Evolutionary conservation across 176 grass and related monocot genomes (phyloP).

Genomic region (Guadua angustifolia): DNA sequence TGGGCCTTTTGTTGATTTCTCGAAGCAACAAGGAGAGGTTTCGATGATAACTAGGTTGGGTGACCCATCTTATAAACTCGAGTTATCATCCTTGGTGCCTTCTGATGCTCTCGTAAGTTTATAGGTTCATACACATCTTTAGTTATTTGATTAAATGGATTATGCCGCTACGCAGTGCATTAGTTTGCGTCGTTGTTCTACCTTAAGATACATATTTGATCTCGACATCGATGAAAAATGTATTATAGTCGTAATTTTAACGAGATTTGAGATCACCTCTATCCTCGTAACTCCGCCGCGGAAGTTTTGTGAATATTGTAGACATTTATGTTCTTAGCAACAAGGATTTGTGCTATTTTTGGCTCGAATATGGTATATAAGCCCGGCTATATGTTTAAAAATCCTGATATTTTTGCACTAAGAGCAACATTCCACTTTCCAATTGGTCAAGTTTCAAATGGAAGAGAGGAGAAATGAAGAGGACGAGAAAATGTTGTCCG

Average conservation of each 20-base stretch:
- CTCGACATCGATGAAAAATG: neutral
- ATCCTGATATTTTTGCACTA: too few relatives aligned
- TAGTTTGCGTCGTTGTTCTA: neutral
- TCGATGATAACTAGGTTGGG: conserved; percentile 68
- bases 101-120: conserved; percentile 67
- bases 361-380: too few relatives aligned
- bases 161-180: neutral
- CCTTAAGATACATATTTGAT: neutral
- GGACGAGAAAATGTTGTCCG: too few relatives aligned
- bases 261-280: neutral
- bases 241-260: neutral
- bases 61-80: conserved; percentile 82
- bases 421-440: too few relatives aligned
- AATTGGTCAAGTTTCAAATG: too few relatives aligned
- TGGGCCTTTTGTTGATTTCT: conserved; percentile 38
- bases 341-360: too few relatives aligned
- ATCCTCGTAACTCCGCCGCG: too few relatives aligned
- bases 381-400: too few relatives aligned
- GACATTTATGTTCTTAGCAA: too few relatives aligned
- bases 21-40: conserved; percentile 74
- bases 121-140: neutral
- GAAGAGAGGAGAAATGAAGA: too few relatives aligned
- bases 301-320: too few relatives aligned
- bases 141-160: neutral
- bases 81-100: conserved; percentile 80